These are phyloP conservation scores for Barnettozyma siamensis DNA, from an alignment of 805 yeast species.

Conservation along the genomic window DNA sequence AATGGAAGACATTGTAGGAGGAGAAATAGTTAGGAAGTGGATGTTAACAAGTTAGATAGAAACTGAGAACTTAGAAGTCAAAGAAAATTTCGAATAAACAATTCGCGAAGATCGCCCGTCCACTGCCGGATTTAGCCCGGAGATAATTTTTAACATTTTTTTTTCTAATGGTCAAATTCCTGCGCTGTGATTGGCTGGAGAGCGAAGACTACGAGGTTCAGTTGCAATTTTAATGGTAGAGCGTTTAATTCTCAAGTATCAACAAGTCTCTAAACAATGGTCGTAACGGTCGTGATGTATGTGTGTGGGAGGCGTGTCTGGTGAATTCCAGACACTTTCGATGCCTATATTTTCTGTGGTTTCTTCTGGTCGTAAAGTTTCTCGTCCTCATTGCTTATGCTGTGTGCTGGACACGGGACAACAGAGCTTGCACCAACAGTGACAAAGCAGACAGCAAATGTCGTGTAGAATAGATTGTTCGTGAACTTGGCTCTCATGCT, in stretches of 20 bases:
- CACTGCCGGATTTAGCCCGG: neutral
- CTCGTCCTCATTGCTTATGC: constrained; percentile 36
- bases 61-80: no score
- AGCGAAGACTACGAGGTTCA: no score
- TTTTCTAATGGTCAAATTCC: neutral
- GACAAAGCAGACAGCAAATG: constrained; percentile 55
- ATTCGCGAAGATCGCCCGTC: neutral
- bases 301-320: neutral
- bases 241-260: neutral
- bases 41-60: no score
- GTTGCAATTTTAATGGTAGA: no score
- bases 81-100: neutral
- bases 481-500: constrained; percentile 48
- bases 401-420: constrained; percentile 39
- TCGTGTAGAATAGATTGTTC: constrained; percentile 48
- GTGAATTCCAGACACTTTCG: neutral
- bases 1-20: neutral
- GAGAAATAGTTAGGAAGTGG: no score
- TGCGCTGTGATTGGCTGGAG: neutral
- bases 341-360: constrained; percentile 4
- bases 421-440: constrained; percentile 38
- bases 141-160: constrained; percentile 7
- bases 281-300: constrained; percentile 7
- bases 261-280: neutral
- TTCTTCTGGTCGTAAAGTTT: constrained; percentile 19